A percentile compares a stretch with the other conserved stretches of the same genome.
Conservation (phyloP, 176 grass and related monocot genomes). For the Zoysia pacifica region DNA sequence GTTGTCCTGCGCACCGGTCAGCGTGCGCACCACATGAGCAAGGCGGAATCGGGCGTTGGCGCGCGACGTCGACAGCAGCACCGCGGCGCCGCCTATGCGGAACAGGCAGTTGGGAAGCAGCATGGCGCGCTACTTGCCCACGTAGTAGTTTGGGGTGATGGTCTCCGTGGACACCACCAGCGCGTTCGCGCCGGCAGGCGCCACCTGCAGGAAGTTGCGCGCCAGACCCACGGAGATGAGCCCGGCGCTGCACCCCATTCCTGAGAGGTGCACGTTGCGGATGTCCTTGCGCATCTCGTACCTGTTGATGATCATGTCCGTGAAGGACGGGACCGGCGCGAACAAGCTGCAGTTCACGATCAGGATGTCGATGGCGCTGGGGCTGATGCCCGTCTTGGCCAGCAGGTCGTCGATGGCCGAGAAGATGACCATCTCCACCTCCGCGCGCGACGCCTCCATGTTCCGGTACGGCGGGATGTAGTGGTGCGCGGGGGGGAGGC, state of each 20-base stretch:
- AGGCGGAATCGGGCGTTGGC: slow-evolving; percentile 36
- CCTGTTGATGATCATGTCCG: slow-evolving; percentile 60
- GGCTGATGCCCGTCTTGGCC: slow-evolving; percentile 56
- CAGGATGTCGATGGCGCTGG: slow-evolving; percentile 52
- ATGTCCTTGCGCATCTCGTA: slow-evolving; percentile 64
- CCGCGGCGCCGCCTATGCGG: slow-evolving; percentile 1
- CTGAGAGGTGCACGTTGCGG: slow-evolving; percentile 61
- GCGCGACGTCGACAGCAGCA: slow-evolving; percentile 33
- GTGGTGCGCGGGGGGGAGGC: slow-evolving; percentile 57
- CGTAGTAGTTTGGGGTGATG: slow-evolving; percentile 79
- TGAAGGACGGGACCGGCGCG: slow-evolving; percentile 58
- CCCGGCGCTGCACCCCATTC: slow-evolving; percentile 70
- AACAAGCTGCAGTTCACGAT: slow-evolving; percentile 72
- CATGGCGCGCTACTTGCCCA: slow-evolving; percentile 74
- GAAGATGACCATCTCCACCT: slow-evolving; percentile 67
- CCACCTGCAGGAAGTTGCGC: slow-evolving; percentile 50
- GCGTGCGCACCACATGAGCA: slow-evolving; percentile 41
- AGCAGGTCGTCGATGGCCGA: slow-evolving; percentile 63
- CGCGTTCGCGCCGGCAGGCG: slow-evolving; percentile 39
- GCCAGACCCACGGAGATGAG: slow-evolving; percentile 61
- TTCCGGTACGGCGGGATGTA: slow-evolving; percentile 67
- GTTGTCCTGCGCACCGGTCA: slow-evolving; percentile 42
- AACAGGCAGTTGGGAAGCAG: slow-evolving; percentile 64
- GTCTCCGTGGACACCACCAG: slow-evolving; percentile 79
- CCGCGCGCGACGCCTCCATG: slow-evolving; percentile 50